phyloP scores from a whole-genome alignment of 495 filamentous ascomycete species.

The Gamarada debralockiae region DNA sequence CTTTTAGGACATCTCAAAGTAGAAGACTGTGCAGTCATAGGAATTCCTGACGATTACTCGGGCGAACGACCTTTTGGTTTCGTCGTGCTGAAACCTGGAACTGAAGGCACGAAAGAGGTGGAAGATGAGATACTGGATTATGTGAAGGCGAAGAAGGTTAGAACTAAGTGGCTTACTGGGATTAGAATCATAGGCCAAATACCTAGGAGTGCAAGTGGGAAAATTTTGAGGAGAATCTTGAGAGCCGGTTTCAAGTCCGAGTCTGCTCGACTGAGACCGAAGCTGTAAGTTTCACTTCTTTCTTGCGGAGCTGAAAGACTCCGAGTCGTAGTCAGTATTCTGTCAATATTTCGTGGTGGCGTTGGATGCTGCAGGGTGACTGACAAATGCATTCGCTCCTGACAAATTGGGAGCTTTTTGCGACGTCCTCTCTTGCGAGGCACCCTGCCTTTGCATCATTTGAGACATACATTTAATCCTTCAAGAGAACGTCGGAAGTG shows the following conservation, averaged over 20 bases:
- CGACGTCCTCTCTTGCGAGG: too few relatives aligned
- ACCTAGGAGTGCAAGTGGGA: constrained; percentile 79
- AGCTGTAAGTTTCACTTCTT: too few relatives aligned
- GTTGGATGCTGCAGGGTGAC: too few relatives aligned
- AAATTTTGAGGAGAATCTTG: constrained; percentile 72
- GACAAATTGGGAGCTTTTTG: too few relatives aligned
- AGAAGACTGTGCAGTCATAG: constrained; percentile 58
- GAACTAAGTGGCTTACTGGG: constrained; percentile 72
- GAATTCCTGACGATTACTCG: constrained; percentile 61
- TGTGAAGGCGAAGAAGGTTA: constrained; percentile 45
- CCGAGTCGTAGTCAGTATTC: too few relatives aligned
- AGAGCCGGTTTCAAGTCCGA: constrained; percentile 14
- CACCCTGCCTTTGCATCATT: too few relatives aligned
- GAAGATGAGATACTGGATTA: constrained; percentile 53
- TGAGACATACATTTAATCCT: too few relatives aligned
- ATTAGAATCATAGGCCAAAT: constrained; percentile 78
- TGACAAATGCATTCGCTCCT: too few relatives aligned
- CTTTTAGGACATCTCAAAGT: constrained; percentile 64
- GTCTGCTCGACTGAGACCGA: too few relatives aligned
- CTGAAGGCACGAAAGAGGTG: constrained; percentile 35
- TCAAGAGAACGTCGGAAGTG: too few relatives aligned
- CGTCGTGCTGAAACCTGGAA: constrained; percentile 57
- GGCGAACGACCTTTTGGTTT: constrained; percentile 81
- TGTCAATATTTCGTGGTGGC: too few relatives aligned
- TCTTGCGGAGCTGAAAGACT: too few relatives aligned